These are phyloP conservation scores for Onygena corvina DNA, from an alignment of 2,329 filamentous ascomycete species.

Conservation along the genomic window DNA sequence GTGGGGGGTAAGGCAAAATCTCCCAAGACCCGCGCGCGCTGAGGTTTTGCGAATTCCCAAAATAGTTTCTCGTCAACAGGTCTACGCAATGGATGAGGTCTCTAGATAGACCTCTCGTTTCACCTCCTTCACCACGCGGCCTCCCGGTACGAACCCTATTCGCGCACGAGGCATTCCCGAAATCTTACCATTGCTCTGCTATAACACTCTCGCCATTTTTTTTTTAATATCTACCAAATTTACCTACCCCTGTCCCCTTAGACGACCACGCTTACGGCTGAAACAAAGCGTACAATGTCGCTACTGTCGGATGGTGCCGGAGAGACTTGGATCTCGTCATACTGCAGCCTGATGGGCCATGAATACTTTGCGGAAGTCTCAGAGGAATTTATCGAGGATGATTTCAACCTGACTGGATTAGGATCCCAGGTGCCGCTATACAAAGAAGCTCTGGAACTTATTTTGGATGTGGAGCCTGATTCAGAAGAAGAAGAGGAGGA, in stretches of 20 bases:
- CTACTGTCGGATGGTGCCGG: slow-evolving; percentile 38
- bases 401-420: slow-evolving; percentile 94
- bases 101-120: not conserved
- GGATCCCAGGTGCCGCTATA: slow-evolving; percentile 97
- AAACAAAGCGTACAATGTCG: slow-evolving; percentile 28
- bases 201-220: not conserved
- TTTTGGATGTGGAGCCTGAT: slow-evolving; percentile 93
- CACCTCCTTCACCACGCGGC: not conserved
- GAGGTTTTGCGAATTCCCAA: not conserved
- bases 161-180: not conserved
- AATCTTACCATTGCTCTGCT: not conserved
- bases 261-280: not conserved
- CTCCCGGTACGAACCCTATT: not conserved
- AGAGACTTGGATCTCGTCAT: slow-evolving; percentile 97
- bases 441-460: slow-evolving; percentile 98
- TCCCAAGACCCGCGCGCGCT: not conserved
- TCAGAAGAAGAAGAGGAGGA: slow-evolving; percentile 60
- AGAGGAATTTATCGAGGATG: slow-evolving; percentile 98
- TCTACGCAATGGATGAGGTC: not conserved
- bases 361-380: slow-evolving; percentile 99
- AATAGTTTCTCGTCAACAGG: not conserved
- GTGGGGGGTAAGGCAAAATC: not conserved
- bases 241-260: not conserved
- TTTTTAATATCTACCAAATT: not conserved
- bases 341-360: slow-evolving; percentile 88